Evolutionary conservation across 495 filamentous ascomycete genomes (phyloP).

Genomic region (Tirmania nivea): DNA sequence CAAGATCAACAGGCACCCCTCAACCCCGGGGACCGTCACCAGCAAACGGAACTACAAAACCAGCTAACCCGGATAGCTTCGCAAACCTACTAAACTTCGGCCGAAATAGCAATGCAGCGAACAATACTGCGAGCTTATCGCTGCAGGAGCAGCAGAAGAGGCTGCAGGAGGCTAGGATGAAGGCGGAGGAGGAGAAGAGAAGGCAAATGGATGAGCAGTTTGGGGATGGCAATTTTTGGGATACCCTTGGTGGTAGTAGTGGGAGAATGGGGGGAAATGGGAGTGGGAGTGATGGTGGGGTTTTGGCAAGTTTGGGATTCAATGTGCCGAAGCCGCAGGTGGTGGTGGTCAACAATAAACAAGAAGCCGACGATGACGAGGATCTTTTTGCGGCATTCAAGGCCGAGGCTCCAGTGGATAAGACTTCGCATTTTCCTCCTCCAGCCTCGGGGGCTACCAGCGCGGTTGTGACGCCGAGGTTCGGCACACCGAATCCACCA

Average conservation of each 20-base stretch:
- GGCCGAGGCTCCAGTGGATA: constrained; percentile 36
- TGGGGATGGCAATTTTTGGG: constrained; percentile 53
- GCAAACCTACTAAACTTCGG: constrained; percentile 65
- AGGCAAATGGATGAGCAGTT: constrained; percentile 51
- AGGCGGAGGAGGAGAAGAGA: constrained; percentile 49
- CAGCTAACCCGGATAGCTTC: constrained; percentile 56
- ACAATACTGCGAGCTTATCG: constrained; percentile 40
- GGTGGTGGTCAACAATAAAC: not conserved
- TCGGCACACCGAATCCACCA: constrained; percentile 10
- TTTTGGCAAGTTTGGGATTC: not conserved
- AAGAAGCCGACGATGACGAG: constrained; percentile 23
- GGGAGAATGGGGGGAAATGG: not conserved
- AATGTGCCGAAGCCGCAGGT: not conserved
- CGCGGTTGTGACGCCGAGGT: constrained; percentile 8
- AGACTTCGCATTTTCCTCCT: constrained; percentile 36
- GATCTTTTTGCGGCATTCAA: constrained; percentile 43
- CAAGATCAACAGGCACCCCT: not conserved
- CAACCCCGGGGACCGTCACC: constrained; percentile 4
- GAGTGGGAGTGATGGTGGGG: not conserved
- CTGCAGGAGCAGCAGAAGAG: constrained; percentile 69
- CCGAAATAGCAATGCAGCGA: constrained; percentile 29
- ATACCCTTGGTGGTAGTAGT: constrained; percentile 29
- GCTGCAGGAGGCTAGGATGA: constrained; percentile 53
- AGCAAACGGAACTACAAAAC: not conserved
- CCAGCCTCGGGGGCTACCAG: constrained; percentile 21